Base-by-base conservation (phyloP, 805 yeast species). In the Pichia nakasei region DNA sequence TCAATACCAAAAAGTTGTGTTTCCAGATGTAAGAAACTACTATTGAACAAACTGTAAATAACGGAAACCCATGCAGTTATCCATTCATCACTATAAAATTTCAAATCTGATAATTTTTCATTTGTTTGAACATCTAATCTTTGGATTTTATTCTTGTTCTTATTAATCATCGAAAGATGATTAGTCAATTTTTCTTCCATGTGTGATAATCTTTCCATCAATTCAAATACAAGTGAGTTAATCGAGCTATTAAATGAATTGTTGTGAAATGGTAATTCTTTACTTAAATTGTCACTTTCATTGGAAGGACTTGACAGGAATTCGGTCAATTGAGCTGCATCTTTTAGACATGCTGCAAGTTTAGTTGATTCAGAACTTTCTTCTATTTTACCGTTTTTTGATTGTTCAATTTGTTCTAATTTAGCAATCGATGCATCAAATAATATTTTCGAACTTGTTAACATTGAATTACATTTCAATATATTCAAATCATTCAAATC, bases 61-160 rank as follows among this genome's bases (percentile, higher is more conserved):
- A 53, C 54, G 0, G 64, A 57, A 31, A 58, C 50, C 63, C 64
- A 60, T n/a, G 49, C 49, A 26, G 47, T 55, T 3, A 57, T 34
- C 57, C 55, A 54, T 26, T 49, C 47, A 19, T 56, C 57, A 42
- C 50, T 52, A 13, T 38, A 38, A 22, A 32, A 17, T 21, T 51
- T 47, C 26, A 48, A 37, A 9, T 44, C 39, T 3, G 37, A 20
- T 8, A 56, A 34, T 22, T 53, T 51, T 5, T 46, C 45, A 20
- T 19, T 31, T 8, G 55, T 39, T 8, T 9, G 29, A 11, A 12
- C 17, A 27, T 20, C 48, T 18, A 49, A 29, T 9, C 43, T 47
- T 35, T 42, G 42, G 5, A 52, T 47, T 13, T 38, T 37, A 11
- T 29, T 43, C 26, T 33, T 17, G 31, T 47, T 48, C 9, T 45